Evolutionary conservation across 495 filamentous ascomycete genomes (phyloP).

Genomic region (Ramalina peruviana): DNA sequence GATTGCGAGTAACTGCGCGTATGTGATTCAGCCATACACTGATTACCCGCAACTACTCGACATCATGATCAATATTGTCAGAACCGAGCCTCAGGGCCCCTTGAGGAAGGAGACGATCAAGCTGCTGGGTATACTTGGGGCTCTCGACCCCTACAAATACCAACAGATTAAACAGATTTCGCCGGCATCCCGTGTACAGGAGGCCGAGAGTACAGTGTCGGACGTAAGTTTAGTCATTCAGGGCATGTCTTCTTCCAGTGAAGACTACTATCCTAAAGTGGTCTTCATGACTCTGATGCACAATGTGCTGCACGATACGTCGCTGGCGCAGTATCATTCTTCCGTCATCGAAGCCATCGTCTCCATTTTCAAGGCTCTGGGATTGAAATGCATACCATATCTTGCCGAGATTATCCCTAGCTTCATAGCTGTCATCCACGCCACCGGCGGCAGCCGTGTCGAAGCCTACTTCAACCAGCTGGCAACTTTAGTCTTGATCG

Average conservation of each 20-base stretch:
- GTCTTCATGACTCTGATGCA: constrained; percentile 90
- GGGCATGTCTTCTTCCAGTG: constrained; percentile 87
- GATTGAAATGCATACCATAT: constrained; percentile 88
- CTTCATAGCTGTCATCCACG: constrained; percentile 74
- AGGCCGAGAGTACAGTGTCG: constrained; percentile 52
- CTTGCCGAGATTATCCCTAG: constrained; percentile 85
- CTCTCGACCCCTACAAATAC: constrained; percentile 90
- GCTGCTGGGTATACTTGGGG: constrained; percentile 88
- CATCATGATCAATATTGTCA: constrained; percentile 84
- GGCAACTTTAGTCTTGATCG: constrained; percentile 82
- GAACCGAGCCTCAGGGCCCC: constrained; percentile 69
- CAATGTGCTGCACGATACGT: constrained; percentile 73
- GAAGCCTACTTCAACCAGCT: constrained; percentile 97
- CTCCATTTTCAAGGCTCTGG: constrained; percentile 92
- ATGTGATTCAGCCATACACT: constrained; percentile 92
- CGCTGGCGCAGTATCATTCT: constrained; percentile 76
- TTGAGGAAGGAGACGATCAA: constrained; percentile 90
- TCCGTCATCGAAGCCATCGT: constrained; percentile 97
- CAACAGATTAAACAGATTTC: constrained; percentile 45
- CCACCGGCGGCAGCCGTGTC: constrained; percentile 54
- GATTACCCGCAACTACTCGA: constrained; percentile 88
- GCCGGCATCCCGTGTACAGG: constrained; percentile 36
- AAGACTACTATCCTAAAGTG: constrained; percentile 96
- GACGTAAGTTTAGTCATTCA: constrained; percentile 97
- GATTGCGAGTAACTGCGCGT: constrained; percentile 84